Conservation (phyloP, 2,329 filamentous ascomycete species). For the Pseudogymnoascus verrucosus region DNA sequence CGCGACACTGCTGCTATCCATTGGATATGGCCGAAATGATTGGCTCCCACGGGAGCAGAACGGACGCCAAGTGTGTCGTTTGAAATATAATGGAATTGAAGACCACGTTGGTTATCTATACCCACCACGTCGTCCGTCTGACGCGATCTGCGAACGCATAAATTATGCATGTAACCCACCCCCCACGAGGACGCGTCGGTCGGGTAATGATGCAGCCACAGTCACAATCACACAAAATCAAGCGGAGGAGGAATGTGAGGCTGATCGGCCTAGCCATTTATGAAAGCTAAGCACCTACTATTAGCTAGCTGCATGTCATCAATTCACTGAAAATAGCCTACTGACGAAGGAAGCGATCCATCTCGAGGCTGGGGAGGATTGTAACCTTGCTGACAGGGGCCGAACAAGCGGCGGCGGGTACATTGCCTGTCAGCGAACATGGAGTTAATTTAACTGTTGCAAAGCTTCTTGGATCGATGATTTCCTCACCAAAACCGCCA, state of each 20-base stretch:
- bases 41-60: neutral
- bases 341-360: neutral
- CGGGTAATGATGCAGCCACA: neutral
- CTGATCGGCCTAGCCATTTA: neutral
- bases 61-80: neutral
- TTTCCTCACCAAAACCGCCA: neutral
- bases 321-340: neutral
- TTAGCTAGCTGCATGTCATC: neutral
- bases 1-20: neutral
- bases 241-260: neutral
- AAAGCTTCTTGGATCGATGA: neutral
- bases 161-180: slow-evolving; percentile 5
- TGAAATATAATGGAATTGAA: neutral
- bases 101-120: neutral
- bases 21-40: neutral
- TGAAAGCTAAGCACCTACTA: neutral
- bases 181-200: neutral
- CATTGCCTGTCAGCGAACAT: neutral
- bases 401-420: neutral
- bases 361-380: neutral
- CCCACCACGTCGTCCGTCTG: neutral
- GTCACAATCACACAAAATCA: neutral
- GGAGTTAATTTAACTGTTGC: neutral
- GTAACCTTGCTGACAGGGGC: neutral
- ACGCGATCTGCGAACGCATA: neutral